A percentile compares a stretch with the other conserved stretches of the same genome.
Conservation (phyloP, 2,329 filamentous ascomycete species). For the Aspergillus floridensis region DNA sequence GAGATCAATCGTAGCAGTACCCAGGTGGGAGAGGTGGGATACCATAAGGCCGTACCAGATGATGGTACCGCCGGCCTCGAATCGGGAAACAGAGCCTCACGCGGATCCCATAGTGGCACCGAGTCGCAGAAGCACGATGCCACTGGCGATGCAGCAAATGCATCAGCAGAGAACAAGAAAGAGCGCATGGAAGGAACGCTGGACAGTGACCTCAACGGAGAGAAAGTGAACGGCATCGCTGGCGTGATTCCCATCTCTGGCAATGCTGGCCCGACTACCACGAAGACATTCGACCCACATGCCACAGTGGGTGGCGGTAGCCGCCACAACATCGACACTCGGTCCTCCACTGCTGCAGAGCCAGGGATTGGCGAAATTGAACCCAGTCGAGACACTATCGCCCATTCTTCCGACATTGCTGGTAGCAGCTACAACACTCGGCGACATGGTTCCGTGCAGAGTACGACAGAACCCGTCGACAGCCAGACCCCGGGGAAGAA, state of each 20-base stretch:
- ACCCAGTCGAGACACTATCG: not conserved
- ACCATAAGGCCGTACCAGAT: not conserved
- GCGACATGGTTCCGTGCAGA: not conserved
- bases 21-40: not conserved
- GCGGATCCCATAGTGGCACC: not conserved
- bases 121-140: not conserved
- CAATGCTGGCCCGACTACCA: constrained; percentile 2
- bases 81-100: not conserved
- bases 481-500: not conserved
- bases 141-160: not conserved
- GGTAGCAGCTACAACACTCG: constrained; percentile 1
- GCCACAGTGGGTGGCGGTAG: not conserved
- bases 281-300: constrained; percentile 2
- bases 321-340: not conserved
- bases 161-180: not conserved
- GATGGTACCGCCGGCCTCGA: not conserved
- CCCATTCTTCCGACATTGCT: not conserved
- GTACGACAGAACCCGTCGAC: not conserved
- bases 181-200: not conserved
- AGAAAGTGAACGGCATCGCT: constrained; percentile 3
- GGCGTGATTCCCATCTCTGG: constrained; percentile 2
- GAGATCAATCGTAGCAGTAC: not conserved
- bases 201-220: not conserved
- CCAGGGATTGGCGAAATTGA: not conserved
- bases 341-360: not conserved